phyloP scores from a whole-genome alignment of 352 stramenopile species.

The Phytophthora kernoviae region DNA sequence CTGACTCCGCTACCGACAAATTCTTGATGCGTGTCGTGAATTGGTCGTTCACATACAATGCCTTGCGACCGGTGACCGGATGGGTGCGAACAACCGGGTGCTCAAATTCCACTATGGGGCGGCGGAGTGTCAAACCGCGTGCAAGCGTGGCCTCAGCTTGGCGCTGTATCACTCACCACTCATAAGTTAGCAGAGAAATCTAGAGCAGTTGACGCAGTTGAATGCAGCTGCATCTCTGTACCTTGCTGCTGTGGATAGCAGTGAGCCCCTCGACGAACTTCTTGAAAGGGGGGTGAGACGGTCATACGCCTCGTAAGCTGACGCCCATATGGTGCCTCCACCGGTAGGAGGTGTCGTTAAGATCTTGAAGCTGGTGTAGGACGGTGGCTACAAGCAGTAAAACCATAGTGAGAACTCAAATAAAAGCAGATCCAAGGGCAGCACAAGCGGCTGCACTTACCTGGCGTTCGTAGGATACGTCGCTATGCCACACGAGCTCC shows the following conservation, averaged over 20 bases:
- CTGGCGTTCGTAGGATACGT: slow-evolving; percentile 48
- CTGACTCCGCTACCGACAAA: slow-evolving; percentile 40
- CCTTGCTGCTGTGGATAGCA: slow-evolving; percentile 54
- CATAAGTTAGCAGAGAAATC: no score
- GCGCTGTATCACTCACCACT: slow-evolving; percentile 3
- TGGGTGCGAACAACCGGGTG: slow-evolving; percentile 53
- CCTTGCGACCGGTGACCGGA: slow-evolving; percentile 26
- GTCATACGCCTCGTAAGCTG: slow-evolving; percentile 52
- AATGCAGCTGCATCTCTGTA: not conserved
- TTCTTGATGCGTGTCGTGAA: slow-evolving; percentile 51
- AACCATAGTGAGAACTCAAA: no score
- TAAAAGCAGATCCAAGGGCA: no score
- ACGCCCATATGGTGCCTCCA: slow-evolving; percentile 51
- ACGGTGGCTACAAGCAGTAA: slow-evolving; percentile 28
- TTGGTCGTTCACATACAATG: slow-evolving; percentile 42
- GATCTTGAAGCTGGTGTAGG: slow-evolving; percentile 35
- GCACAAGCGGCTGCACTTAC: no score
- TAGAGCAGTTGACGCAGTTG: no score
- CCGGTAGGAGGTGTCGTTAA: slow-evolving; percentile 34
- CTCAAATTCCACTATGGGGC: slow-evolving; percentile 36
- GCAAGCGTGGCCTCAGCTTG: slow-evolving; percentile 17
- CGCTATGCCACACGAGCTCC: slow-evolving; percentile 41
- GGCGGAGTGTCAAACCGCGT: slow-evolving; percentile 30
- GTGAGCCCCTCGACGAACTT: slow-evolving; percentile 48
- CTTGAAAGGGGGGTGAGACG: slow-evolving; percentile 45